Evolutionary conservation across 2,329 filamentous ascomycete genomes (phyloP).

Genomic region (Tolypocladium tundrense): DNA sequence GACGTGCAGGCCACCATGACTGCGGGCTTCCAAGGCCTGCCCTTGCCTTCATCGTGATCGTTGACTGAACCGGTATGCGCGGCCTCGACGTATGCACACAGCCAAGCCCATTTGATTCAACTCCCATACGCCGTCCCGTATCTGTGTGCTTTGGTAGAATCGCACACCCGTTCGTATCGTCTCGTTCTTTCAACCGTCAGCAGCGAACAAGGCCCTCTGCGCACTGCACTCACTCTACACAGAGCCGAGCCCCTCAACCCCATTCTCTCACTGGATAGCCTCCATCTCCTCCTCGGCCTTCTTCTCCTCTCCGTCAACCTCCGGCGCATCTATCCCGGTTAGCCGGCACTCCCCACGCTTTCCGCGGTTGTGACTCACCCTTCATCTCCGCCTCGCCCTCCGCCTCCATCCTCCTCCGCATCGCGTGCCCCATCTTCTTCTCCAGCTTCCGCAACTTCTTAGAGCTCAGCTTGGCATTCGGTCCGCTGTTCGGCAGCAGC

Average conservation of each 20-base stretch:
- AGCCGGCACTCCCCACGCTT: neutral
- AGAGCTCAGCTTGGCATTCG: conserved; percentile 36
- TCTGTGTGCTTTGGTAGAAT: neutral
- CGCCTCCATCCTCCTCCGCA: conserved; percentile 40
- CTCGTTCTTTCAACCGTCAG: neutral
- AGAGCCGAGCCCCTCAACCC: neutral
- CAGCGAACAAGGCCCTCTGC: too few relatives aligned
- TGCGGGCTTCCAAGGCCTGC: neutral
- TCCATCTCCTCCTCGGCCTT: conserved; percentile 11
- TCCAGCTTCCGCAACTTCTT: conserved; percentile 49
- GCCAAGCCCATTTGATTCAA: neutral
- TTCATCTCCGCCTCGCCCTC: conserved; percentile 41
- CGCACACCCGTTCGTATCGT: neutral
- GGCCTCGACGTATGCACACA: neutral
- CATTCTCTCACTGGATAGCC: conserved; percentile 6
- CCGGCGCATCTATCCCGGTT: conserved; percentile 10
- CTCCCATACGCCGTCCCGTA: neutral
- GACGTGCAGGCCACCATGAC: neutral
- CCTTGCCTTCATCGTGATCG: neutral
- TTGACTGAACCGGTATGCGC: neutral
- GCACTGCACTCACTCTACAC: neutral
- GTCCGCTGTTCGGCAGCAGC: conserved; percentile 45
- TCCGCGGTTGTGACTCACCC: conserved; percentile 18
- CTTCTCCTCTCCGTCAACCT: conserved; percentile 1
- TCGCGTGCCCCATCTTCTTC: conserved; percentile 39